Base-by-base conservation (phyloP, 768 basidiomycete genomes). In the Tricholoma terreum region DNA sequence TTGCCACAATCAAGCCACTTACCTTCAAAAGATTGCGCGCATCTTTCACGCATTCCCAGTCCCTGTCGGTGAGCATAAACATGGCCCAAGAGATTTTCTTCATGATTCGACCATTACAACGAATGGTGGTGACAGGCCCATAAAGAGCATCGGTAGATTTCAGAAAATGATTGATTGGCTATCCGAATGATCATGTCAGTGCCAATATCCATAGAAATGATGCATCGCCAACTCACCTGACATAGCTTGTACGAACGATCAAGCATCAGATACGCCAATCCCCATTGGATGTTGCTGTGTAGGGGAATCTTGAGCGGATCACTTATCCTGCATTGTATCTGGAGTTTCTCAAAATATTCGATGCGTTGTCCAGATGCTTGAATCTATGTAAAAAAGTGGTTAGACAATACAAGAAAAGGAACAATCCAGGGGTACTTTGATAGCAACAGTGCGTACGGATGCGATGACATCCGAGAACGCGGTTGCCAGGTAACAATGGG, bases 101-200 rank as follows among this genome's bases (percentile, higher is more conserved):
- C 24, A 49, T 42, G 2, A 59, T 17, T 7, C 54, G 19, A 5
- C 60, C 62, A 15, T 67, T 46, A 9, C 35, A 31, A 6, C 56
- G 57, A 11, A 71, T 59, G 2, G 60, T 60, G 0, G 70, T 73
- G 46, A 73, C 69, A 3, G 71, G 67, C 4, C 71, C 68, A 54
- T 59, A 73, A 5, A 65, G 56, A 3, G 63, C 43, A 49, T 72
- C 66, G 0, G 71, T 67, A 0, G 64, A 55, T 24, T 42, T 40
- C 0, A 64, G 15, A 35, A 63, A 63, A 9, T 56, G 31, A 22
- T 22, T 53, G 34, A 63, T 61, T 6, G 60, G 50, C 62, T 61
- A n/a, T 46, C 15, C 12, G 21, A 7, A 42, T n/a, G 48, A 45
- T 12, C 48, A 35, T 35, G 34, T 52, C 38, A 52, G 22, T 52